Base-by-base conservation (phyloP, 805 yeast species). In the Yarrowia hollandica region DNA sequence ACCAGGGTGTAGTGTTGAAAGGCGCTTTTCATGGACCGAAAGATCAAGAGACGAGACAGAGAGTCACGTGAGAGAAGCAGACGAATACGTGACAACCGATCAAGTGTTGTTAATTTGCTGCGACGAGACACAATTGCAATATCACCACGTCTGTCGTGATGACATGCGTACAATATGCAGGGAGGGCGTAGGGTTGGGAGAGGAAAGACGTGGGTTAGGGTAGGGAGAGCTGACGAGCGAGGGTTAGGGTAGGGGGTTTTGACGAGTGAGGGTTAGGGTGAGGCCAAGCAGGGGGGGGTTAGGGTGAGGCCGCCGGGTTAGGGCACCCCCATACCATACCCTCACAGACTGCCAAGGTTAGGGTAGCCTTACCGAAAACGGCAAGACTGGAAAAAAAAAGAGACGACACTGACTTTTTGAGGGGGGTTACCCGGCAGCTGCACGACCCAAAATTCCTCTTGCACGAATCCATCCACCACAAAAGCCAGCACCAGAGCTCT, bases 391-490 rank as follows among this genome's bases (percentile, higher is more conserved):
- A 12, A 26, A 26, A 26, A 26, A 26, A 26, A 26, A 26, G 30
- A 10, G 30, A 26, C 30, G 30, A 12, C n/a, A n/a, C n/a, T n/a
- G n/a, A n/a, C n/a, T 26, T 30, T 30, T 14, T 12, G 8, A 14
- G 8, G 28, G 42, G 39, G 30, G 55, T 48, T 48, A 48, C 55
- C 55, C 55, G 38, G 55, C 55, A 34, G 14, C 54, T 30, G 37
- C 54, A 28, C 35, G 54, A 22, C 38, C 55, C 55, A 48, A 46
- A 48, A 48, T 31, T 48, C 39, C 55, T 48, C 52, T 44, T 44
- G 35, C 35, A 28, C 35, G 16, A 19, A 19, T 44, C 14, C 55
- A 48, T 33, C 35, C 28, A 31, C 55, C 55, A 31, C 55, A 31
- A 46, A 42, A 44, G 54, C 54, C 54, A 44, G 26, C 54, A 28